Percentiles rank a stretch among this genome's conserved stretches.
Conservation (phyloP, 768 basidiomycete species). For the Boletus barrowsii region DNA sequence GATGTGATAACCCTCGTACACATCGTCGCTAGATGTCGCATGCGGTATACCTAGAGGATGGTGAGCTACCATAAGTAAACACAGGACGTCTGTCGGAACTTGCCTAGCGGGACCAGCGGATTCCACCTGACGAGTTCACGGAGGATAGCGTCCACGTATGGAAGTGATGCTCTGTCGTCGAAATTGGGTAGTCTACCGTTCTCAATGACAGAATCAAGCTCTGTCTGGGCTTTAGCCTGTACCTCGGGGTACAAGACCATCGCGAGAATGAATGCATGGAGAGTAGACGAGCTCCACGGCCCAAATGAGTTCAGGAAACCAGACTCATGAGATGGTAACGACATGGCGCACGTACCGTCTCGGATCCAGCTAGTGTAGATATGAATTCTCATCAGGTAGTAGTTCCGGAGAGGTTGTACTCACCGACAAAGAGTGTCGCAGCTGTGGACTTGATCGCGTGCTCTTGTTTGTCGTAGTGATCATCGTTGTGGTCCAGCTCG, state of each 20-base stretch:
- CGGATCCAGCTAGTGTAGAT: slow-evolving; percentile 19
- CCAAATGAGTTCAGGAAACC: neutral
- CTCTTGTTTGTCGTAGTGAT: slow-evolving; percentile 14
- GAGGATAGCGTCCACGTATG: slow-evolving; percentile 42
- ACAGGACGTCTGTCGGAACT: neutral
- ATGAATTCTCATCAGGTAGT: neutral
- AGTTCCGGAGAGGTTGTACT: neutral
- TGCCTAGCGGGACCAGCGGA: slow-evolving; percentile 25
- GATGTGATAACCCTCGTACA: slow-evolving; percentile 36
- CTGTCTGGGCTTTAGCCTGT: slow-evolving; percentile 24
- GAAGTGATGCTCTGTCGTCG: slow-evolving; percentile 28
- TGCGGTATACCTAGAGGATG: slow-evolving; percentile 22
- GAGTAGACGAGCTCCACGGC: slow-evolving; percentile 22
- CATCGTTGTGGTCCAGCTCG: slow-evolving; percentile 15
- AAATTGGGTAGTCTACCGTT: slow-evolving; percentile 23
- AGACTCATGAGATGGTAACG: neutral
- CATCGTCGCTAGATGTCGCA: slow-evolving; percentile 21
- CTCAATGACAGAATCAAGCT: slow-evolving; percentile 28
- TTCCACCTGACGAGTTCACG: slow-evolving; percentile 34
- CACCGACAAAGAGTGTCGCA: slow-evolving; percentile 25
- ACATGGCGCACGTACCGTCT: slow-evolving; percentile 17
- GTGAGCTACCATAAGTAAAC: neutral
- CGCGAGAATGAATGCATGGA: slow-evolving; percentile 26
- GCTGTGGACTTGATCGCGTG: slow-evolving; percentile 26
- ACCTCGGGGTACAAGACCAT: slow-evolving; percentile 28